phyloP scores from a whole-genome alignment of 2,329 filamentous ascomycete species.

The Arthrobotrys sinensis region DNA sequence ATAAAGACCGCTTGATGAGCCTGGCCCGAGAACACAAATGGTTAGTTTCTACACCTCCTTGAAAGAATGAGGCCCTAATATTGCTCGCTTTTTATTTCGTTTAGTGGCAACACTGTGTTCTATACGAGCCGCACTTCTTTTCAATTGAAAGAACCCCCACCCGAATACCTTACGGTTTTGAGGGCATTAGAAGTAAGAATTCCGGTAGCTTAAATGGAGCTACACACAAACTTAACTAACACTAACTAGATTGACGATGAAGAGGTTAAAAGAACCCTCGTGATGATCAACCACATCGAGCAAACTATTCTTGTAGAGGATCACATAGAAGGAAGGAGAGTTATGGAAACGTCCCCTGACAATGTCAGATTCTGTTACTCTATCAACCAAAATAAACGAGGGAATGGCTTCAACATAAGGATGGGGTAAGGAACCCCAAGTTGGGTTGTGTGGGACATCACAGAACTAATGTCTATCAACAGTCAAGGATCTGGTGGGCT shows the following conservation, averaged over 20 bases:
- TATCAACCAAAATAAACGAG: constrained; percentile 75
- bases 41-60: constrained; percentile 3
- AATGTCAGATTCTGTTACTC: constrained; percentile 83
- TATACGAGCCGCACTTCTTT: constrained; percentile 75
- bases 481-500: constrained; percentile 63
- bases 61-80: background rate
- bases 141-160: constrained; percentile 82
- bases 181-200: constrained; percentile 76
- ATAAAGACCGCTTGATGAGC: constrained; percentile 78
- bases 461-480: background rate
- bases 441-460: background rate
- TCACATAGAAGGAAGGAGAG: constrained; percentile 76
- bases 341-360: constrained; percentile 78
- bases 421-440: constrained; percentile 67
- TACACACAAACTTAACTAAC: background rate
- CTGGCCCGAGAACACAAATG: constrained; percentile 75
- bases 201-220: background rate
- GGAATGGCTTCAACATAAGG: constrained; percentile 75
- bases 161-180: constrained; percentile 81
- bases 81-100: constrained; percentile 60
- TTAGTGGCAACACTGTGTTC: constrained; percentile 73
- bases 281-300: constrained; percentile 87
- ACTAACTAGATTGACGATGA: constrained; percentile 79
- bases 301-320: constrained; percentile 84
- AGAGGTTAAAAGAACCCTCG: constrained; percentile 82